A percentile compares a stretch with the other conserved stretches of the same genome.
phyloP scores from a whole-genome alignment of 306 rosid species.

The Lathyrus aphaca region DNA sequence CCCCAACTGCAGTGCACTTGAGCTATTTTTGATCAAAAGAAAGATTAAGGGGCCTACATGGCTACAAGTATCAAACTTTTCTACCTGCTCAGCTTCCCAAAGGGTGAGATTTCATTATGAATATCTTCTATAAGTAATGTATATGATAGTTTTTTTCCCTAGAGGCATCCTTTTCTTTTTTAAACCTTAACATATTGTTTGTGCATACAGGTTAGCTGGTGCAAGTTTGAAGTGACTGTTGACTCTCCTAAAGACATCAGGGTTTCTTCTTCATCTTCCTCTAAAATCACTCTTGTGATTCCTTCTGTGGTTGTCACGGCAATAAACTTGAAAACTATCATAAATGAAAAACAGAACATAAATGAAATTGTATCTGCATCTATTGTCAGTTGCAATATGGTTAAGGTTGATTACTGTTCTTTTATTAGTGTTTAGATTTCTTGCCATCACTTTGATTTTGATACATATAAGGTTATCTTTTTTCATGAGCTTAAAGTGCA shows the following conservation, averaged over 20 bases:
- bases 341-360: slow-evolving; percentile 70
- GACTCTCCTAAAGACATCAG: slow-evolving; percentile 74
- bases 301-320: slow-evolving; percentile 86
- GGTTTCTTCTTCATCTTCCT: slow-evolving; percentile 52
- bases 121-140: neutral
- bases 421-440: slow-evolving; percentile 33
- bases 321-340: slow-evolving; percentile 74
- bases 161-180: slow-evolving; percentile 11
- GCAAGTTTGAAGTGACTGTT: slow-evolving; percentile 87
- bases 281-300: slow-evolving; percentile 58
- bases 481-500: slow-evolving; percentile 14
- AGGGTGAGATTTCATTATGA: slow-evolving; percentile 61
- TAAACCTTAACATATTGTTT: slow-evolving; percentile 33
- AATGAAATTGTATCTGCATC: slow-evolving; percentile 96
- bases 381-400: slow-evolving; percentile 78
- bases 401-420: slow-evolving; percentile 65
- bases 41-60: slow-evolving; percentile 94
- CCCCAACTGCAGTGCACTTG: slow-evolving; percentile 78
- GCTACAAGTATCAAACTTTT: slow-evolving; percentile 70
- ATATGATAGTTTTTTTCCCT: slow-evolving; percentile 12
- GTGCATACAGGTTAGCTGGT: slow-evolving; percentile 88
- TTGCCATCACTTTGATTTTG: slow-evolving; percentile 27
- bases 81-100: slow-evolving; percentile 56
- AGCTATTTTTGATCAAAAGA: slow-evolving; percentile 84
- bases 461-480: slow-evolving; percentile 16